A percentile compares a stretch with the other conserved stretches of the same genome.
Evolutionary conservation across 345 rosid genomes (phyloP).

Genomic region (Citrus hindsii): DNA sequence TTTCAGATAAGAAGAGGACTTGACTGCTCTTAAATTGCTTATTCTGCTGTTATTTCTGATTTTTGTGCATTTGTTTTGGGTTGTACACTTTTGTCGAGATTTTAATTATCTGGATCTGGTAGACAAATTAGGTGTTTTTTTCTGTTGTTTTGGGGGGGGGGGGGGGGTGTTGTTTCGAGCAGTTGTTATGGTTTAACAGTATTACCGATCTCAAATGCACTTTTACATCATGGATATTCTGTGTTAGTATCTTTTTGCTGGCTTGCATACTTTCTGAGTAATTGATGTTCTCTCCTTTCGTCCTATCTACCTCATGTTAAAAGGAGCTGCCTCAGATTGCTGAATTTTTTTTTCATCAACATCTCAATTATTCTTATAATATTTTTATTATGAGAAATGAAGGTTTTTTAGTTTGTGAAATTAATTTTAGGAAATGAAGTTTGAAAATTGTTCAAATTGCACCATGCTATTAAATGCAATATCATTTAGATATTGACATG

Average conservation of each 20-base stretch:
- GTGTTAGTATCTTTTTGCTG: neutral
- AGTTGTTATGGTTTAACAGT: neutral
- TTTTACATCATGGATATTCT: neutral
- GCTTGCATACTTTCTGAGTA: neutral
- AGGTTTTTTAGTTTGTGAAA: neutral
- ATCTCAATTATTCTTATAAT: neutral
- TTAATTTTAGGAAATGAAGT: neutral
- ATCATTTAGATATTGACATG: neutral
- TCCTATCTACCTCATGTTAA: neutral
- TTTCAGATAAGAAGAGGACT: slow-evolving; percentile 6
- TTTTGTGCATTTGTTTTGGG: neutral
- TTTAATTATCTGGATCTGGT: neutral
- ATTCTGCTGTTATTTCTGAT: neutral
- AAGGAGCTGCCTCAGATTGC: neutral
- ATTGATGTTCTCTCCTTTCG: neutral
- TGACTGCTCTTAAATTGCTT: neutral
- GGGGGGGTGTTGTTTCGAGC: too few relatives aligned
- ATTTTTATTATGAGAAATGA: neutral
- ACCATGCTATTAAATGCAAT: neutral
- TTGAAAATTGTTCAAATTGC: neutral
- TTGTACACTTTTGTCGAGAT: neutral
- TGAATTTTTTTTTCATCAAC: neutral
- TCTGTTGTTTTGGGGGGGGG: too few relatives aligned
- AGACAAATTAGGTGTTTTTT: neutral
- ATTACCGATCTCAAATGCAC: neutral